These are phyloP conservation scores for Penicillium robsamsonii DNA, from an alignment of 495 filamentous ascomycete genomes.

Conservation along the genomic window DNA sequence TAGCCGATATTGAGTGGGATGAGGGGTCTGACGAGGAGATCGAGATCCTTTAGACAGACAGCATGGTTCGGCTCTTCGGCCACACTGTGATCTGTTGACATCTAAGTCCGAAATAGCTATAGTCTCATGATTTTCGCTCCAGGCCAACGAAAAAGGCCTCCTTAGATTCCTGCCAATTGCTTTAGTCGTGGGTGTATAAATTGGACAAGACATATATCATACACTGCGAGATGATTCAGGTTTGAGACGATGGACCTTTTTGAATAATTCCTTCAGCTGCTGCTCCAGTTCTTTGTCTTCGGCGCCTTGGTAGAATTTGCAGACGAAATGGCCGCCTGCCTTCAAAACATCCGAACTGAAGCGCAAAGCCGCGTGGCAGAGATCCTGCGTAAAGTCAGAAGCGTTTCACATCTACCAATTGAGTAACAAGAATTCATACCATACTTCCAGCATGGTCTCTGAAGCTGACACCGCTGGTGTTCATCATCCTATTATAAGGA, in stretches of 20 bases:
- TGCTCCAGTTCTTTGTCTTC: conserved; percentile 78
- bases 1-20: conserved; percentile 60
- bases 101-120: not conserved
- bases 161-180: conserved; percentile 70
- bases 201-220: conserved; percentile 28
- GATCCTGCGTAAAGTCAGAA: conserved; percentile 57
- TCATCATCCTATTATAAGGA: conserved; percentile 98
- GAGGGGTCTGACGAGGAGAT: conserved; percentile 52
- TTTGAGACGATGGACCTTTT: conserved; percentile 78
- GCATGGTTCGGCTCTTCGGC: not conserved
- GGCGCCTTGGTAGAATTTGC: conserved; percentile 92
- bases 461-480: conserved; percentile 83
- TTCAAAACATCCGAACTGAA: conserved; percentile 85
- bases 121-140: conserved; percentile 40
- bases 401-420: conserved; percentile 59
- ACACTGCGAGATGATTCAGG: conserved; percentile 86
- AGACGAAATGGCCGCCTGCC: conserved; percentile 81
- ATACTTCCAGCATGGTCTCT: conserved; percentile 93
- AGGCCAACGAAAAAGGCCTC: conserved; percentile 85
- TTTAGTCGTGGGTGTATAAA: conserved; percentile 7
- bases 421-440: conserved; percentile 54
- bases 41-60: conserved; percentile 27
- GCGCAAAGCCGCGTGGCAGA: conserved; percentile 77
- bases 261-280: conserved; percentile 69
- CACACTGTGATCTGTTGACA: not conserved